Conservation (phyloP, 495 filamentous ascomycete genomes). For the Talaromyces liani region DNA sequence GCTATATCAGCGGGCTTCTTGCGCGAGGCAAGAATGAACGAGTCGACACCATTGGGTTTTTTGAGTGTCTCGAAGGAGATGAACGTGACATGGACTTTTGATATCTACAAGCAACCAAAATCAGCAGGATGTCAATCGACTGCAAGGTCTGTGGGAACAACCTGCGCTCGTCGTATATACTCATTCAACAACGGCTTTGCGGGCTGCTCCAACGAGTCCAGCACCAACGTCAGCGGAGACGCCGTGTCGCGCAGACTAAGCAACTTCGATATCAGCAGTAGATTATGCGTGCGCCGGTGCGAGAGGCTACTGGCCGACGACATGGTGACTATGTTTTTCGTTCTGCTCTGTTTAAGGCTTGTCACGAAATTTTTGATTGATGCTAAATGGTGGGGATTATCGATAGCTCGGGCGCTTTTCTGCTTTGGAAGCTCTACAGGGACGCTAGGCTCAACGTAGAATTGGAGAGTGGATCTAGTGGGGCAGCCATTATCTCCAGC, state of each 20-base stretch:
- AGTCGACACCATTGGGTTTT: slow-evolving; percentile 46
- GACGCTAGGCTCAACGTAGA: background rate
- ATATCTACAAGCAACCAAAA: slow-evolving; percentile 25
- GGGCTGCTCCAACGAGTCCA: slow-evolving; percentile 81
- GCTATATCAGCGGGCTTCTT: slow-evolving; percentile 54
- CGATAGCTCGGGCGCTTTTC: background rate
- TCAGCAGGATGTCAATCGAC: slow-evolving; percentile 35
- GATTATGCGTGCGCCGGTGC: slow-evolving; percentile 75
- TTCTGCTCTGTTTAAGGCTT: background rate
- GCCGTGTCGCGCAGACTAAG: slow-evolving; percentile 69
- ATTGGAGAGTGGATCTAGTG: background rate
- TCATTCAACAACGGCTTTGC: slow-evolving; percentile 62
- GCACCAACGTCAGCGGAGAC: slow-evolving; percentile 77
- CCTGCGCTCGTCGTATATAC: slow-evolving; percentile 70
- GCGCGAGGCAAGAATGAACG: slow-evolving; percentile 55
- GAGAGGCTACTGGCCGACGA: slow-evolving; percentile 30
- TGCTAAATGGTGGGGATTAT: too few relatives aligned
- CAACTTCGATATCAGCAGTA: slow-evolving; percentile 79
- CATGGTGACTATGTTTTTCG: background rate
- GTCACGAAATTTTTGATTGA: background rate
- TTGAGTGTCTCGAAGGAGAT: slow-evolving; percentile 70
- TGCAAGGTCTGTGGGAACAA: too few relatives aligned
- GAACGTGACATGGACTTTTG: slow-evolving; percentile 59
- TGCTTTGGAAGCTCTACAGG: background rate
- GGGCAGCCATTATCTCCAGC: background rate